A percentile compares a stretch with the other conserved stretches of the same genome.
Conservation (phyloP, 257 asterid genomes). For the Nicotiana noctiflora region DNA sequence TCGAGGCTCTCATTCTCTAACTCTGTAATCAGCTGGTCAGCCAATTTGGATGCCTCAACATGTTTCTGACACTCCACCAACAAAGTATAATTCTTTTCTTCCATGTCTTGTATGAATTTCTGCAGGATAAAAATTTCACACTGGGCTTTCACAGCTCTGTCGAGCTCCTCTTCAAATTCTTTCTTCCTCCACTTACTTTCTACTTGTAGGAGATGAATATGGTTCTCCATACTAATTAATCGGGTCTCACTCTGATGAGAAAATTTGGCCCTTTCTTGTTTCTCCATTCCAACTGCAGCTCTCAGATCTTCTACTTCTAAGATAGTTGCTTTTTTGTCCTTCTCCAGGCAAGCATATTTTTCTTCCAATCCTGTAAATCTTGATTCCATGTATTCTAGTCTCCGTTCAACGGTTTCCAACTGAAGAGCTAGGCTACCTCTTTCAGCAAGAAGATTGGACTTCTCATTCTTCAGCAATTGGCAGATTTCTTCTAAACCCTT, state of each 20-base stretch:
- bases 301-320: slow-evolving; percentile 51
- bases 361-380: slow-evolving; percentile 62
- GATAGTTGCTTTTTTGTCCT: slow-evolving; percentile 61
- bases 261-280: slow-evolving; percentile 54
- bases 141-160: slow-evolving; percentile 70
- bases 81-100: slow-evolving; percentile 64
- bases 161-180: slow-evolving; percentile 73
- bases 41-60: slow-evolving; percentile 80
- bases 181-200: slow-evolving; percentile 64
- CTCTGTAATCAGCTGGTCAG: slow-evolving; percentile 78
- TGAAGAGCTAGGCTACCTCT: slow-evolving; percentile 44
- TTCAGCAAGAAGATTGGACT: slow-evolving; percentile 54
- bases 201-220: slow-evolving; percentile 61
- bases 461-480: slow-evolving; percentile 64
- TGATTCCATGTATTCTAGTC: slow-evolving; percentile 52
- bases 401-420: slow-evolving; percentile 57
- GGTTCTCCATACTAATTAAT: slow-evolving; percentile 56
- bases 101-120: slow-evolving; percentile 87
- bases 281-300: slow-evolving; percentile 52
- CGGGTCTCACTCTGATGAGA: slow-evolving; percentile 47
- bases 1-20: slow-evolving; percentile 90
- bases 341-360: slow-evolving; percentile 57
- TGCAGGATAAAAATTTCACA: slow-evolving; percentile 79
- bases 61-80: slow-evolving; percentile 79
- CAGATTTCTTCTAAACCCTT: slow-evolving; percentile 79